Conservation (phyloP, 768 basidiomycete species). For the Candolleomyces aberdarensis region DNA sequence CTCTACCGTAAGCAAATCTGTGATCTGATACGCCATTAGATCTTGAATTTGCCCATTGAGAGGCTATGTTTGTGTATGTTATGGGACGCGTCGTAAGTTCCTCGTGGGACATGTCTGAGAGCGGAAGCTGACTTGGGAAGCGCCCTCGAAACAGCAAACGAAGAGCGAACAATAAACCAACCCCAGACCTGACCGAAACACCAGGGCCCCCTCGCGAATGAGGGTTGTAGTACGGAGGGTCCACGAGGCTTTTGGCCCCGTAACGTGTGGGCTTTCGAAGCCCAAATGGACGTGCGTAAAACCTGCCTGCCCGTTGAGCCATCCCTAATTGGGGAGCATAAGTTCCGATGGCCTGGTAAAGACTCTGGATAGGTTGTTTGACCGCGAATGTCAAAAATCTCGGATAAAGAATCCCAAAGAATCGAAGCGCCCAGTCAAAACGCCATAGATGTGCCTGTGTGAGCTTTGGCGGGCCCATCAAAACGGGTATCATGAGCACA, state of each 20-base stretch:
- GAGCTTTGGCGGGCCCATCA: conserved; percentile 30
- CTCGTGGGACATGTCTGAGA: not conserved
- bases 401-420: not conserved
- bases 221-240: too few species aligned
- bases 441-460: not conserved
- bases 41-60: not conserved
- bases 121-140: not conserved
- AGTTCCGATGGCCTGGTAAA: not conserved
- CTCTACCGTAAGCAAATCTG: not conserved
- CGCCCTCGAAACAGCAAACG: not conserved
- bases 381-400: not conserved
- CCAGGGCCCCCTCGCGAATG: too few species aligned
- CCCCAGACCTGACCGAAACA: too few species aligned
- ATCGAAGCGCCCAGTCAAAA: not conserved
- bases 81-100: not conserved
- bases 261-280: too few species aligned
- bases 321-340: not conserved
- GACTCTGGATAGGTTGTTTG: not conserved
- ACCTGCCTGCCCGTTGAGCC: not conserved
- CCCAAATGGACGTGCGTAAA: too few species aligned
- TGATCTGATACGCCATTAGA: not conserved
- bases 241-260: not conserved
- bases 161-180: not conserved
- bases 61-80: not conserved
- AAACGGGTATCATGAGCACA: conserved; percentile 38